Conservation (phyloP, 805 yeast species). For the Lachancea mirantina region DNA sequence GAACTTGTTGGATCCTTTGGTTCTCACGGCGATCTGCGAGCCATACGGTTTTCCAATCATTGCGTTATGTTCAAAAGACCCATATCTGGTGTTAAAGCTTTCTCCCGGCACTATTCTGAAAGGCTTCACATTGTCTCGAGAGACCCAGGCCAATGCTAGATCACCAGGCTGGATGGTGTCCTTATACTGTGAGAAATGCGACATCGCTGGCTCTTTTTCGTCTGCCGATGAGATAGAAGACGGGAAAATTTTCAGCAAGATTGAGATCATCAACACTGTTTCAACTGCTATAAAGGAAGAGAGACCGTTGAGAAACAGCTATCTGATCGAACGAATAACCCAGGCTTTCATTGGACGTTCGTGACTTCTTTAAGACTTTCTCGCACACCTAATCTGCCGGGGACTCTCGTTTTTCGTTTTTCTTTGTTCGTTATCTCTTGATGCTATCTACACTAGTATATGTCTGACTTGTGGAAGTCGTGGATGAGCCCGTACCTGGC, state of each 20-base stretch:
- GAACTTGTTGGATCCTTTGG: slow-evolving; percentile 45
- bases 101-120: slow-evolving; percentile 53
- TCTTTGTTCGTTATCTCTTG: too few species aligned
- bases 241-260: slow-evolving; percentile 4
- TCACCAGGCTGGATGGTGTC: slow-evolving; percentile 77
- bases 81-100: slow-evolving; percentile 76
- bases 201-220: slow-evolving; percentile 6
- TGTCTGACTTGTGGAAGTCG: slow-evolving; percentile 49
- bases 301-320: too few species aligned
- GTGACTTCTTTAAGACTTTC: too few species aligned
- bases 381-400: too few species aligned
- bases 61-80: slow-evolving; percentile 73
- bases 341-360: too few species aligned
- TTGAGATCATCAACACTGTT: too few species aligned
- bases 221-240: slow-evolving; percentile 7
- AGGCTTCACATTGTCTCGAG: slow-evolving; percentile 75
- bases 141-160: slow-evolving; percentile 76
- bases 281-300: too few species aligned
- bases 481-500: slow-evolving; percentile 50
- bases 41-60: slow-evolving; percentile 85
- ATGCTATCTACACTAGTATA: slow-evolving; percentile 41
- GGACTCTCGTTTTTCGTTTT: too few species aligned
- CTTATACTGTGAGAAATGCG: slow-evolving; percentile 48
- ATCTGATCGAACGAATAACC: too few species aligned
- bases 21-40: slow-evolving; percentile 65